Base-by-base conservation (phyloP, 179 eudicot species). In the Heliamphora pulchella region DNA sequence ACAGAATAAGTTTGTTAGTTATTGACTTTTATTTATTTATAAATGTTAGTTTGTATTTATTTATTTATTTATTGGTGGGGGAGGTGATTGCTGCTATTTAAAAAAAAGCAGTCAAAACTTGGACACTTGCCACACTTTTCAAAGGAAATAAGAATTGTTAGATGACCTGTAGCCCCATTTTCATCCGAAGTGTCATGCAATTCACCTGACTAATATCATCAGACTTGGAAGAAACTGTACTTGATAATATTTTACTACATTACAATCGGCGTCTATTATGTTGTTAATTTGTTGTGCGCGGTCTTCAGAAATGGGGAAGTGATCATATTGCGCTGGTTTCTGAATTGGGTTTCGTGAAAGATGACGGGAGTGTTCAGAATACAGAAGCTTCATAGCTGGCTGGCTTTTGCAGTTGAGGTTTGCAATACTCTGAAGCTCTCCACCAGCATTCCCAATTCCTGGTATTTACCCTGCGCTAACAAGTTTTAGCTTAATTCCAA, bases 261-360 rank as follows among this genome's bases (percentile, higher is more conserved):
- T 73, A n/a, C 46, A 73, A 9, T 48, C 74, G 17, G 9, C 65
- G 1, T 53, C 9, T 61, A 15, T 75, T 2, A 11, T 15, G 5
- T 7, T 70, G 22, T 62, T 80, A 47, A 80, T 66, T 71, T 67
- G 61, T 70, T 78, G 43, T 6, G 17, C 31, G 71, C 58, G 63
- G 57, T 58, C 71, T 84, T 72, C 91, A 96, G 99, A 96, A 92
- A 96, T 96, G 99, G 99, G 99, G 98, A 83, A 96, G 99, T 53
- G 99, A 96, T 82, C 99, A 96, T 83, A 89, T 96, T 80, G 99
- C 99, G 4, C 80, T 96, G 88, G 98, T 87, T 79, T 84, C 98
- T 6, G 99, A 96, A 83, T 83, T 96, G 82, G 97, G 91, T 66
- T 92, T 96, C 86, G 81, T 78, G 5, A 84, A 83, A 66, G 87